Base-by-base conservation (phyloP, 2,329 filamentous ascomycete species). In the Diplodia intermedia region DNA sequence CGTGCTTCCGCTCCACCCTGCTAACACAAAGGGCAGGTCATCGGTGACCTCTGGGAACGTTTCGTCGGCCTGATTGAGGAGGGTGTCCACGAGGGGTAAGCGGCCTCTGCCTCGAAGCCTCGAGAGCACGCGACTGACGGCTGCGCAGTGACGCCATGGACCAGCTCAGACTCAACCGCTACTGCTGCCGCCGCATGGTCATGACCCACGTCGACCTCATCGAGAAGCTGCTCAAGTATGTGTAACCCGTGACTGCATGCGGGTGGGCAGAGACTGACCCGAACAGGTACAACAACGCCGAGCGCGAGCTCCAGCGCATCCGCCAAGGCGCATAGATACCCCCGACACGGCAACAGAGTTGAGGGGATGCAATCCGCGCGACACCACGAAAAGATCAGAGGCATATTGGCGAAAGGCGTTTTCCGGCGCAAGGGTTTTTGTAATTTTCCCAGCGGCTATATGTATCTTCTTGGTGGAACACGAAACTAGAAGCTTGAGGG, bases 191-290 rank as follows among this genome's bases (percentile, higher is more conserved):
- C 74, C 91, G 95, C 77, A 99, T 99, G 95, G 89, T 99, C 81
- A 97, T 99, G 91, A 99, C 95, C 69, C 95, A 99, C 82, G 95
- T 99, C 75, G 95, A 99, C 80, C 86, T 99, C 70, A 97, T 99
- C 75, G 95, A 99, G 86, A 99, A 99, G 83, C 88, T 99, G 62
- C 88, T 99, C 71, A 80, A 80, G 76, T 80, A 78, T 71, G 76
- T 75, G 23, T 7, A 36, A n/a, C 4, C 20, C 26, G 11, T 8
- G 8, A n/a, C 8, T 9, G 15, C 3, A 12, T 15, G 40, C 5
- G 29, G 3, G 20, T 40, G 9, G 14, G 12, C 11, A 47, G 15
- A n/a, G 20, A 8, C 61, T 66, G 18, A 68, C 20, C n/a, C 11
- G 15, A 4, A 18, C 26, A 69, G 67, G 61, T 69, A 69, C 61